phyloP scores from a whole-genome alignment of 805 yeast genomes.

The Wickerhamomyces chambardii region DNA sequence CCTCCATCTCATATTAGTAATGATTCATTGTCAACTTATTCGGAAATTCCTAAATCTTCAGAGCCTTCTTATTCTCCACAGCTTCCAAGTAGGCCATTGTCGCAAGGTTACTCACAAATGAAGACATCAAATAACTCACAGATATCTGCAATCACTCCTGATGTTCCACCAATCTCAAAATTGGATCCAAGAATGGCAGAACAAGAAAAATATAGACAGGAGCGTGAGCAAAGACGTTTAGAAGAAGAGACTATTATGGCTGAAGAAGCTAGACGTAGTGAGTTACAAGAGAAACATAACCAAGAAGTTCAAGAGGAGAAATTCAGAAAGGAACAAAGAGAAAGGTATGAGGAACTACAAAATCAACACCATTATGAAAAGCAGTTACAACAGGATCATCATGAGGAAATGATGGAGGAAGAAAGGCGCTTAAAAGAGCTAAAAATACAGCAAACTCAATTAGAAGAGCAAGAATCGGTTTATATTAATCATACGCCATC shows the following conservation, averaged over 20 bases:
- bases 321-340: no score
- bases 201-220: constrained; percentile 6
- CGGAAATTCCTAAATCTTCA: neutral
- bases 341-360: neutral
- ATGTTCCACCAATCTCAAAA: constrained; percentile 5
- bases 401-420: constrained; percentile 11
- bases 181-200: constrained; percentile 10
- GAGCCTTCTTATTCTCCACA: neutral
- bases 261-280: constrained; percentile 8
- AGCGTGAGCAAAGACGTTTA: neutral
- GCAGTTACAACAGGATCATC: constrained; percentile 6
- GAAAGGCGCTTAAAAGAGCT: constrained; percentile 15
- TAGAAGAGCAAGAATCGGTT: no score
- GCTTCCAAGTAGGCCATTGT: neutral
- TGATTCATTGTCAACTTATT: neutral
- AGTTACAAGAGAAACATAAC: no score
- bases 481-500: no score
- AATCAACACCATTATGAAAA: constrained; percentile 3
- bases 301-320: no score
- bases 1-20: constrained; percentile 7
- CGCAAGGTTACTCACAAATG: neutral
- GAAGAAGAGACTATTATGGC: neutral
- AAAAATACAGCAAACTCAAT: constrained; percentile 11
- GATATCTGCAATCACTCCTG: no score
- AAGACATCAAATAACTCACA: no score